Evolutionary conservation across 345 rosid genomes (phyloP), one percentile per base, ranked within the genome.

Genomic region (Gossypium arboreum): DNA sequence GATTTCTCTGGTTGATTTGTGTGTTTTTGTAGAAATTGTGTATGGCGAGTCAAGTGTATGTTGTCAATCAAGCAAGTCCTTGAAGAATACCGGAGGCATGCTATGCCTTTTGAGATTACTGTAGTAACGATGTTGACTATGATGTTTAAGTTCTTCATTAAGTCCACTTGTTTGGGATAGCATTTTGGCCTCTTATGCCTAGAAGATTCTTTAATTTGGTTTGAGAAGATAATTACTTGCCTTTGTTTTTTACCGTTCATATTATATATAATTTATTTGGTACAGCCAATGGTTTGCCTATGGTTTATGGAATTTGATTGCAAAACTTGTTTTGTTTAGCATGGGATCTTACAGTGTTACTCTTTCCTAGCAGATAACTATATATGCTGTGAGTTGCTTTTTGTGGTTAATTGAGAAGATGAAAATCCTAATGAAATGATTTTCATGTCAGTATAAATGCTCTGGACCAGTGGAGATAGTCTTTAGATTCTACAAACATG

Each of bases 261-360:
- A 43, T 18, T 7, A 18, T 43, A 4, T n/a, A 66, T 17, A 20
- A 66, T 27, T 44, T 66, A 12, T 43, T 4, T 66, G 17, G 15
- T n/a, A n/a, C 68, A 41, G 25, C 50, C 68, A n/a, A 9, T 18
- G 7, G 18, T 64, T 41, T 34, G 68, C 12, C 59, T 2, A n/a
- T n/a, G 22, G 18, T 55, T 15, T 55, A 3, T 45, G 56, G 71
- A 47, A 22, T 67, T 67, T 47, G 39, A 67, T 67, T 45, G 55
- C 52, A 44, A 12, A 43, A 44, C 51, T 66, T 66, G 52, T 66
- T 93, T 97, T 68, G 39, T 68, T 68, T 68, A 47, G 56, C 12
- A 12, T 68, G 13, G 39, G 56, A 68, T 48, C 56, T 13, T 22
- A 65, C 47, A 24, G 48, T 24, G 11, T 3, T 20, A 12, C 34